phyloP scores from a whole-genome alignment of 345 rosid species.

The Anastatica hierochuntica region DNA sequence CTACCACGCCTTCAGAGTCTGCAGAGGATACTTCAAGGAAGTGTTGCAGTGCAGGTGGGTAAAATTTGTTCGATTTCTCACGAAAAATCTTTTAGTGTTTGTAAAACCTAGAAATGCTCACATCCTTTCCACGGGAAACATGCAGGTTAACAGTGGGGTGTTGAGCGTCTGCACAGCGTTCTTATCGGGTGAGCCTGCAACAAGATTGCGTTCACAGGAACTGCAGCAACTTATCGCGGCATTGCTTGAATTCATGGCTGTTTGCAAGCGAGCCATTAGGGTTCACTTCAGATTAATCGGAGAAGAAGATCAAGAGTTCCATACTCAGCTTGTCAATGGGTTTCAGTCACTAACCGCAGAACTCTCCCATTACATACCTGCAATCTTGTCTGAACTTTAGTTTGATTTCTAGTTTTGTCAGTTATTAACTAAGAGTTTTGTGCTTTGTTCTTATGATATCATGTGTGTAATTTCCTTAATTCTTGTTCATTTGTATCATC shows the following conservation, averaged over 20 bases:
- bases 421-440: neutral
- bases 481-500: neutral
- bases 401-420: neutral
- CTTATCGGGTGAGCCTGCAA: constrained; percentile 96
- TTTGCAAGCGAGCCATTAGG: constrained; percentile 94
- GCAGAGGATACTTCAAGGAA: constrained; percentile 98
- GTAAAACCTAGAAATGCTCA: neutral
- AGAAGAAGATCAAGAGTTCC: constrained; percentile 96
- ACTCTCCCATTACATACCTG: constrained; percentile 93
- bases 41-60: constrained; percentile 95
- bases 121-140: neutral
- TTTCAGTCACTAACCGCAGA: constrained; percentile 98
- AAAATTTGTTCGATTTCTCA: neutral
- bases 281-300: constrained; percentile 91
- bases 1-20: constrained; percentile 92
- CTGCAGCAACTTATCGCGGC: constrained; percentile 97
- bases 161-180: constrained; percentile 98
- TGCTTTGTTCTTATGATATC: neutral
- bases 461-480: neutral
- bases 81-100: neutral
- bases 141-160: constrained; percentile 97
- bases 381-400: constrained; percentile 91
- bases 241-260: constrained; percentile 96
- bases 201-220: constrained; percentile 89
- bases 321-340: constrained; percentile 97